Evolutionary conservation across 2,329 filamentous ascomycete genomes (phyloP).

Genomic region (Clonostachys sp.): DNA sequence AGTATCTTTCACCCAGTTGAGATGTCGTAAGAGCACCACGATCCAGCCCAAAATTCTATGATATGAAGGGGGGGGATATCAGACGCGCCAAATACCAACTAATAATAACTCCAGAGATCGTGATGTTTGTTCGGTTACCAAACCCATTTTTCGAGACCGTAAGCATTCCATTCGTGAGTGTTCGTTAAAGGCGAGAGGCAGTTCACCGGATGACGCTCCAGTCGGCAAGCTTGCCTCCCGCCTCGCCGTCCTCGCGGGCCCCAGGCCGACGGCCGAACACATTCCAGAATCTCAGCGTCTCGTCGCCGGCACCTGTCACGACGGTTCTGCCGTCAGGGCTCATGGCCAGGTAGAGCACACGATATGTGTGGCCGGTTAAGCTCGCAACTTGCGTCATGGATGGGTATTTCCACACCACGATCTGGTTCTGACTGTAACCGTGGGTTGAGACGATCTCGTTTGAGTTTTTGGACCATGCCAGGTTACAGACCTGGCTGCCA

Average conservation of each 20-base stretch:
- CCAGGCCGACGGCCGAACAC: conserved; percentile 83
- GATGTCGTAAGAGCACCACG: no score
- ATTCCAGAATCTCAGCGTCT: conserved; percentile 95
- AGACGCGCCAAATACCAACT: no score
- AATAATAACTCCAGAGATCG: no score
- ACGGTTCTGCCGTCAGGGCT: conserved; percentile 92
- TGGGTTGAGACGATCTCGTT: conserved; percentile 97
- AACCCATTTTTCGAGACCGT: no score
- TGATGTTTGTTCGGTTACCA: no score
- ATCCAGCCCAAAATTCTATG: no score
- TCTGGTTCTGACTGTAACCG: conserved; percentile 96
- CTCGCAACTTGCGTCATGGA: conserved; percentile 96
- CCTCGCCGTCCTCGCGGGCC: conserved; percentile 62
- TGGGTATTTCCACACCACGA: conserved; percentile 99
- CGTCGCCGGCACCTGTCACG: conserved; percentile 93
- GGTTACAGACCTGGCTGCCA: conserved; percentile 96
- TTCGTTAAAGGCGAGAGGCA: background rate
- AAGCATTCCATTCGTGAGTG: background rate
- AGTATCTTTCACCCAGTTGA: no score
- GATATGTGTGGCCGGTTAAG: conserved; percentile 92
- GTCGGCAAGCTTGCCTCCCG: conserved; percentile 61
- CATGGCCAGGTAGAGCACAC: conserved; percentile 95
- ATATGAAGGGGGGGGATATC: no score
- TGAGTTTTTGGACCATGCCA: conserved; percentile 95
- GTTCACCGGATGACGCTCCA: conserved; percentile 75